A percentile compares a stretch with the other conserved stretches of the same genome.
phyloP scores from a whole-genome alignment of 306 rosid genomes.

The Boehmeria nivea region DNA sequence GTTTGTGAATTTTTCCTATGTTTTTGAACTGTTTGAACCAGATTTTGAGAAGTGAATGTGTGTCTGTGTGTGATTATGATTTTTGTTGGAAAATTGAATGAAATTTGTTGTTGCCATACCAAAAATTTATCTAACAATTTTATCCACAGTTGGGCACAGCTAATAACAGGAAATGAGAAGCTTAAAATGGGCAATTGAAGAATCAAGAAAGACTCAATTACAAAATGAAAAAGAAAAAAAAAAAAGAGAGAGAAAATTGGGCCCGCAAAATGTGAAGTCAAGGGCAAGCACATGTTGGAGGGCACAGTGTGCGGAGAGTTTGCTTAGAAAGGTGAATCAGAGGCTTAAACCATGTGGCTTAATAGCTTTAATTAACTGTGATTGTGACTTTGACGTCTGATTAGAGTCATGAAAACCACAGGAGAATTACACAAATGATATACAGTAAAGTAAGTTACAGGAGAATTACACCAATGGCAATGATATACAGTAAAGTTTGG shows the following conservation, averaged over 20 bases:
- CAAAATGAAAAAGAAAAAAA: too few relatives aligned
- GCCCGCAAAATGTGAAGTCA: conserved; percentile 32
- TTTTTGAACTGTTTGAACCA: neutral
- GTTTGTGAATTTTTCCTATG: neutral
- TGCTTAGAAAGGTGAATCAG: conserved; percentile 2
- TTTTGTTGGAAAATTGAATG: too few relatives aligned
- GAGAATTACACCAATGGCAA: too few relatives aligned
- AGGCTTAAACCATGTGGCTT: conserved; percentile 21
- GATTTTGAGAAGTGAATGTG: neutral
- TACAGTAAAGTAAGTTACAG: too few relatives aligned
- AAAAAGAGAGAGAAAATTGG: neutral
- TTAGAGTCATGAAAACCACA: neutral
- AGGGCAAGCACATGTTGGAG: conserved; percentile 38
- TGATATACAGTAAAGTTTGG: too few relatives aligned
- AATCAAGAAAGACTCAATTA: too few relatives aligned
- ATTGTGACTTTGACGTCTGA: conserved; percentile 2
- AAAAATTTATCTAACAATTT: too few relatives aligned
- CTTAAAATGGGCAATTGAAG: too few relatives aligned
- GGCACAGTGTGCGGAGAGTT: neutral
- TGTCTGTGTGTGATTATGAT: neutral
- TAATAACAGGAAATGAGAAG: neutral
- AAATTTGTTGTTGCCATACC: too few relatives aligned
- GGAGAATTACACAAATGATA: neutral
- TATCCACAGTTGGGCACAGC: conserved; percentile 8
- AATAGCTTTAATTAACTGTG: neutral